Conservation (phyloP, 495 filamentous ascomycete genomes). For the Opeltia flavorubescens region DNA sequence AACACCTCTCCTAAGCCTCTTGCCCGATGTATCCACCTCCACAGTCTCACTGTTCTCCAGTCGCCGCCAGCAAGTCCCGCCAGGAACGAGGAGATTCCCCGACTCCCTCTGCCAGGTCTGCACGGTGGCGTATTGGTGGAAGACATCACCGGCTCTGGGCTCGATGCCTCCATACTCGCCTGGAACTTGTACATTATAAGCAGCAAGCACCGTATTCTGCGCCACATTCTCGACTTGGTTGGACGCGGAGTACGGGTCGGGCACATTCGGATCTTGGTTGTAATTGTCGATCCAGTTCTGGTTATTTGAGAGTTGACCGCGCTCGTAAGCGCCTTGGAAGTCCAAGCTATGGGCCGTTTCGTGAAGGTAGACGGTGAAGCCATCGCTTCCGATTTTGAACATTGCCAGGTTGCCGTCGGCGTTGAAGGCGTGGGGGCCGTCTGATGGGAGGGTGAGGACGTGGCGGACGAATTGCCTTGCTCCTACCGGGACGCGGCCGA, state of each 20-base stretch:
- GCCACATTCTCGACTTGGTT: not conserved
- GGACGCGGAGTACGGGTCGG: not conserved
- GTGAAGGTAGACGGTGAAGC: not conserved
- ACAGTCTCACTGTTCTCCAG: not conserved
- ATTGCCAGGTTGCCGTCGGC: not conserved
- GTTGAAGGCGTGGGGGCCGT: not conserved
- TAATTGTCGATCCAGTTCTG: not conserved
- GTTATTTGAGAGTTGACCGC: not conserved
- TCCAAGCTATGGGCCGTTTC: not conserved
- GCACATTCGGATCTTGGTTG: not conserved
- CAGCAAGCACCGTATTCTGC: not conserved
- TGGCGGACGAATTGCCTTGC: constrained; percentile 17
- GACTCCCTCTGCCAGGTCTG: not conserved
- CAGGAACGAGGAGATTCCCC: not conserved
- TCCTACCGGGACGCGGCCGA: constrained; percentile 21
- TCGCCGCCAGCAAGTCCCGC: not conserved
- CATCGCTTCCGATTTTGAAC: not conserved
- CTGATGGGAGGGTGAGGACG: constrained; percentile 8
- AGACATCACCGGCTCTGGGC: not conserved
- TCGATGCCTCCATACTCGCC: not conserved
- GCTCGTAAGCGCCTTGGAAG: not conserved
- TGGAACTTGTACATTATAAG: not conserved
- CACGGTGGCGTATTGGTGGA: not conserved
- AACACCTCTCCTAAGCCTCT: not conserved
- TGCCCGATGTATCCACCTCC: not conserved